phyloP scores from a whole-genome alignment of 106 monocot genomes.

The Vanilla planifolia region DNA sequence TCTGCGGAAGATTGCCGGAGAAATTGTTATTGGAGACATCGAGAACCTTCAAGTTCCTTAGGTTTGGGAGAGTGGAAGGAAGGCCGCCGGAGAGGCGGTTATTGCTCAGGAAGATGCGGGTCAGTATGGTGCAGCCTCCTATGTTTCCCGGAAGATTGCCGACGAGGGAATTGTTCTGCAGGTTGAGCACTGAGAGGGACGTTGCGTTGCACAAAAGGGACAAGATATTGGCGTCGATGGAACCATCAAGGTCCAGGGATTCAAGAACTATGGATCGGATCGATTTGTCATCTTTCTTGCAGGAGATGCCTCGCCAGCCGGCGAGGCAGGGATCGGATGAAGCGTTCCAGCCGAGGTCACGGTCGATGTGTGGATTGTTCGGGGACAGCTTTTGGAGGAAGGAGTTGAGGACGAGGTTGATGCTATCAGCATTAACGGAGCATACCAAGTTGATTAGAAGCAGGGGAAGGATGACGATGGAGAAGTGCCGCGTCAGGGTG shows the following conservation, averaged over 20 bases:
- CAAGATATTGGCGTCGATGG: constrained; percentile 13
- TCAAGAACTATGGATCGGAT: constrained; percentile 6
- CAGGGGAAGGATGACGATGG: constrained; percentile 9
- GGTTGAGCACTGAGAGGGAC: constrained; percentile 13
- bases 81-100: constrained; percentile 33
- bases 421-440: background rate
- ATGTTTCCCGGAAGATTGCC: constrained; percentile 23
- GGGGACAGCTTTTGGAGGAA: constrained; percentile 30
- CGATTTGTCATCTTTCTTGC: background rate
- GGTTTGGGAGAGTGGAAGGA: constrained; percentile 18
- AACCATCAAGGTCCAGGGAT: constrained; percentile 15
- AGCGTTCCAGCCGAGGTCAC: constrained; percentile 20
- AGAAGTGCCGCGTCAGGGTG: constrained; percentile 4
- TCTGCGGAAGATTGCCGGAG: constrained; percentile 30
- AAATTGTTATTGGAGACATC: constrained; percentile 36
- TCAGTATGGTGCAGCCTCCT: constrained; percentile 17
- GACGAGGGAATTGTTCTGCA: constrained; percentile 12
- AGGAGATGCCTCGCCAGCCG: constrained; percentile 15
- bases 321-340: constrained; percentile 25
- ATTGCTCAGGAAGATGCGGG: constrained; percentile 15
- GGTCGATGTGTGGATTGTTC: background rate
- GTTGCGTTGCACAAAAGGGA: constrained; percentile 11
- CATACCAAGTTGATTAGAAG: background rate
- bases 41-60: constrained; percentile 27
- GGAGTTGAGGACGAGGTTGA: constrained; percentile 19